These are phyloP conservation scores for Friedmanniomyces endolithicus DNA, from an alignment of 495 filamentous ascomycete species.

Conservation along the genomic window DNA sequence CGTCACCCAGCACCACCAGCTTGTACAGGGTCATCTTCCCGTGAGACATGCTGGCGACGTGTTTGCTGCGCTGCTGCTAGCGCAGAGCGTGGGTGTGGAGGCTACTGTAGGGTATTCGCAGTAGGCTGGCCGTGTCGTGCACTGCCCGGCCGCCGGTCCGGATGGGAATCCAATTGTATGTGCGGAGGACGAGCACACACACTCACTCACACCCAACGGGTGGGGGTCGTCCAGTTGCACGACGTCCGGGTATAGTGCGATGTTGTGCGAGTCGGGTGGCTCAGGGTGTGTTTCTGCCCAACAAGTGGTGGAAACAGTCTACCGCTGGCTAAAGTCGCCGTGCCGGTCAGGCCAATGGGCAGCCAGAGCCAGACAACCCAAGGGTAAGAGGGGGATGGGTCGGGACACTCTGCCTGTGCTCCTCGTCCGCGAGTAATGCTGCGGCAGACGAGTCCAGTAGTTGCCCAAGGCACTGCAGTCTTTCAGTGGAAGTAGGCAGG, in stretches of 20 bases:
- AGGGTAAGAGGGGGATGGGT: neutral
- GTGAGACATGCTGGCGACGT: constrained; percentile 38
- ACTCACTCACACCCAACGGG: neutral
- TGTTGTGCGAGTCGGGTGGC: neutral
- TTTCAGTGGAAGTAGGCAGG: neutral
- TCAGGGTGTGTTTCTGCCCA: neutral
- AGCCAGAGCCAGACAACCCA: neutral
- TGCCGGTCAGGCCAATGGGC: neutral
- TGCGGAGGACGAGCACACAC: neutral
- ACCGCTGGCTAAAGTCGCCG: neutral
- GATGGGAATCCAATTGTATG: neutral
- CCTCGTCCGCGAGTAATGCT: too few species aligned
- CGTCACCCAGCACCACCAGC: constrained; percentile 90
- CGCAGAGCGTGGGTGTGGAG: neutral
- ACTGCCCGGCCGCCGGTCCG: neutral
- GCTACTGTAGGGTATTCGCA: constrained; percentile 3
- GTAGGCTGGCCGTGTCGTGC: neutral
- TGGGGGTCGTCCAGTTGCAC: neutral
- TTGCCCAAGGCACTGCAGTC: too few species aligned
- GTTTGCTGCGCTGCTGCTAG: constrained; percentile 3
- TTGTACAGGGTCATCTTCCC: constrained; percentile 96
- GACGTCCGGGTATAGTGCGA: neutral
- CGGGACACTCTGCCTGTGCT: too few species aligned
- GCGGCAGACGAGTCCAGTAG: too few species aligned
- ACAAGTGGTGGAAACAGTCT: neutral